Base-by-base conservation (phyloP, 805 yeast species). In the Candida sithepensis region DNA sequence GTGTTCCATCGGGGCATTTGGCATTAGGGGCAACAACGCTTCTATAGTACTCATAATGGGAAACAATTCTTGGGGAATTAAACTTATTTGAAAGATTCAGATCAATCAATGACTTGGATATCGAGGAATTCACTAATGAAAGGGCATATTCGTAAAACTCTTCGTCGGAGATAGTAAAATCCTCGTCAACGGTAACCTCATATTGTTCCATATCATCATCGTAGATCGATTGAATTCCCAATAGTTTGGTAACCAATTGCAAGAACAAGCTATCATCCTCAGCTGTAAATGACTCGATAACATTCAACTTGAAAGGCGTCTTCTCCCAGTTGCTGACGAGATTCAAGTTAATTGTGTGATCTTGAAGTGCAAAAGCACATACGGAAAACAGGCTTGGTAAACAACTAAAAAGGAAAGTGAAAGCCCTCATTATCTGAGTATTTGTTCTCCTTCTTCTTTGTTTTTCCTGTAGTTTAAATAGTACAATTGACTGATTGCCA, bases 21-120 rank as follows among this genome's bases (percentile, higher is more conserved):
- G 47, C 39, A 3, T 51, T 51, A 0, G 75, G 69, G n/a, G 56
- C 51, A 0, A 74, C 66, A 0, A 60, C 50, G 1, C 64, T 53
- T 2, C 59, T 62, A 57, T 78, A 88, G 58, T 75, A 69, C 44
- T 75, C 73, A 58, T 73, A 84, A 46, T 87, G 87, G 1, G 90
- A 69, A 57, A 81, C 79, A 24, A 89, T 72, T 41, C 82, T 69
- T 3, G 96, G 89, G 1, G 87, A 67, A 46, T 73, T 63, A 26
- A 73, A 65, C 41, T 81, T 75, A 45, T 77, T 63, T 0, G 74
- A 74, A 30, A 81, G 52, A 34, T 75, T 66, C 30, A 78, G 66
- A 49, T 77, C 69, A 8, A 75, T 62, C 26, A 76, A 18, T 3
- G 50, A 41, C 26, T 39, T 42, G 20, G 50, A 55, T 1, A 47